A percentile compares a stretch with the other conserved stretches of the same genome.
These are phyloP conservation scores for Vitis hybrid DNA, from an alignment of 177 flowering plant species.

Conservation along the genomic window DNA sequence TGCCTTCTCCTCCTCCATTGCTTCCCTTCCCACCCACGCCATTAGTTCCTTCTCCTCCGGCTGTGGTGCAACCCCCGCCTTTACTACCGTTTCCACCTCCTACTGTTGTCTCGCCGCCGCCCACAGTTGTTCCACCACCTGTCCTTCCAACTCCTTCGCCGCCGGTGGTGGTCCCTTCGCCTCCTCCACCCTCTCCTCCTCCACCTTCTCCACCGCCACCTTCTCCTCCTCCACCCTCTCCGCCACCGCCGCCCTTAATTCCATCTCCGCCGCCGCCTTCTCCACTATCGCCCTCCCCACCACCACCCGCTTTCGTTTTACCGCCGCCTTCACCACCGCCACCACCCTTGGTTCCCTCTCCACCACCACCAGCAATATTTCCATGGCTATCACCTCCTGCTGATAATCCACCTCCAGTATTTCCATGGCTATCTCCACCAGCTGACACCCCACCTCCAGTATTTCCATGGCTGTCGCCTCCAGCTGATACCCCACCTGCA, in stretches of 20 bases:
- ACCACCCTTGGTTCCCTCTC: constrained; percentile 8
- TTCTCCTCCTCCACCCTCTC: background rate
- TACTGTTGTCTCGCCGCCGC: background rate
- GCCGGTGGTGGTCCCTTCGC: background rate
- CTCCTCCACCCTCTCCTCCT: background rate
- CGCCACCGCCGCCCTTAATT: constrained; percentile 12
- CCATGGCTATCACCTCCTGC: constrained; percentile 4
- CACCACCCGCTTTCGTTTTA: constrained; percentile 4
- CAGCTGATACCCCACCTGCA: constrained; percentile 4
- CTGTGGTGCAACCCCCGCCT: background rate
- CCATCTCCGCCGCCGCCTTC: constrained; percentile 5
- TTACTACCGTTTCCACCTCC: constrained; percentile 4
- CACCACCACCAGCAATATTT: constrained; percentile 12
- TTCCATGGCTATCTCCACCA: constrained; percentile 14
- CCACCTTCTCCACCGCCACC: constrained; percentile 22
- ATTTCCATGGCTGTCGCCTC: constrained; percentile 4
- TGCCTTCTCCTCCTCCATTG: constrained; percentile 7
- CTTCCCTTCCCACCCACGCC: constrained; percentile 8
- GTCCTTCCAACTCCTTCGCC: constrained; percentile 11
- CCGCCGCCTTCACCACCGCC: constrained; percentile 9
- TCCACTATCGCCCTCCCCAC: constrained; percentile 12
- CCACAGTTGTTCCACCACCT: constrained; percentile 1
- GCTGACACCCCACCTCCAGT: constrained; percentile 18
- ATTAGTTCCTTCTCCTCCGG: constrained; percentile 2
- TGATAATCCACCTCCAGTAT: background rate